A percentile compares a stretch with the other conserved stretches of the same genome.
Evolutionary conservation across 495 filamentous ascomycete species (phyloP).

Genomic region (Trichoderma asperelloides): DNA sequence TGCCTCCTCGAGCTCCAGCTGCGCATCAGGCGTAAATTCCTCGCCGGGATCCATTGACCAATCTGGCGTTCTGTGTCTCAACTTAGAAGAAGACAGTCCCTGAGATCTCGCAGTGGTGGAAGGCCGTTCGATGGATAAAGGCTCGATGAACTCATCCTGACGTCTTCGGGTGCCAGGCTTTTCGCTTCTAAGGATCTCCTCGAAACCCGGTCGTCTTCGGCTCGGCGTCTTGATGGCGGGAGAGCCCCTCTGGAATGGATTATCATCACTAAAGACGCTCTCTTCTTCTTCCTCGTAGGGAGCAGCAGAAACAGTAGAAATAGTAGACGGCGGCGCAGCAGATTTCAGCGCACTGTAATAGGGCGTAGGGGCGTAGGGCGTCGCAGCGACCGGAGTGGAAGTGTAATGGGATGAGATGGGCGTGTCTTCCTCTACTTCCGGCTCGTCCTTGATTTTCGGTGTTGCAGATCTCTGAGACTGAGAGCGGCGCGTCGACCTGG

Average conservation of each 20-base stretch:
- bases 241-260: slow-evolving; percentile 86
- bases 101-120: slow-evolving; percentile 17
- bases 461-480: slow-evolving; percentile 23
- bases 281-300: slow-evolving; percentile 33
- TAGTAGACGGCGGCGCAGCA: not conserved
- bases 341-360: not conserved
- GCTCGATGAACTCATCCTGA: slow-evolving; percentile 21
- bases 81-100: not conserved
- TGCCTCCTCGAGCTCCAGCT: slow-evolving; percentile 62
- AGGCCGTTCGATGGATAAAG: slow-evolving; percentile 39
- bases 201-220: slow-evolving; percentile 28
- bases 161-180: slow-evolving; percentile 22
- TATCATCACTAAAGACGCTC: slow-evolving; percentile 73
- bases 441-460: slow-evolving; percentile 38
- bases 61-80: not conserved
- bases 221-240: slow-evolving; percentile 36
- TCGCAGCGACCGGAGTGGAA: not conserved
- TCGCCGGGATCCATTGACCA: slow-evolving; percentile 51
- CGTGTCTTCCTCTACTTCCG: slow-evolving; percentile 33
- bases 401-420: slow-evolving; percentile 20
- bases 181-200: slow-evolving; percentile 18
- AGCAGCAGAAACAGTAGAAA: not conserved
- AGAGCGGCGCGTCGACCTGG: slow-evolving; percentile 18
- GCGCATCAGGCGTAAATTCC: slow-evolving; percentile 89
- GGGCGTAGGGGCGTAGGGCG: not conserved